Evolutionary conservation across 768 basidiomycete genomes (phyloP).

Genomic region (Floccularia luteovirens): DNA sequence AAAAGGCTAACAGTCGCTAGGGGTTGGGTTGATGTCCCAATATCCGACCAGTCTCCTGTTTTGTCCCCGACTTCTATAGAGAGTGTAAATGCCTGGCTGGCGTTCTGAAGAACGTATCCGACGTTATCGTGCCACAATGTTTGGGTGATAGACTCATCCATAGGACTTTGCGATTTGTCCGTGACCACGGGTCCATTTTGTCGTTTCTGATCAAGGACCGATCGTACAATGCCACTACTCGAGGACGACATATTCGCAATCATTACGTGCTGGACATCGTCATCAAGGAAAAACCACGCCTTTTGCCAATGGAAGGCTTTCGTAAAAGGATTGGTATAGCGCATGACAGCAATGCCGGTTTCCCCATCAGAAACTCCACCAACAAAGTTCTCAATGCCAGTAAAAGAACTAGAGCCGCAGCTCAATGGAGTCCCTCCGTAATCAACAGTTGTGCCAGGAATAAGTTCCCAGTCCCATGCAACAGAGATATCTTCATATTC

Average conservation of each 20-base stretch:
- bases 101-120: constrained; percentile 45
- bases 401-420: constrained; percentile 33
- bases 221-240: constrained; percentile 39
- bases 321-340: constrained; percentile 59
- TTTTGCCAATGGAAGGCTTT: constrained; percentile 53
- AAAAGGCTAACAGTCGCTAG: constrained; percentile 47
- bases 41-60: constrained; percentile 52
- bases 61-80: constrained; percentile 34
- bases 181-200: constrained; percentile 34
- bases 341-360: constrained; percentile 54
- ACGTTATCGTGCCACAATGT: constrained; percentile 60
- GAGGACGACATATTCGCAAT: constrained; percentile 41
- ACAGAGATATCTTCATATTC: constrained; percentile 72
- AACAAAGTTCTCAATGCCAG: constrained; percentile 50
- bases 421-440: constrained; percentile 49
- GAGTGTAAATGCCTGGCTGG: constrained; percentile 13
- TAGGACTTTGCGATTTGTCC: constrained; percentile 18
- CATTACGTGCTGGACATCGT: constrained; percentile 59
- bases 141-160: constrained; percentile 10
- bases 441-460: constrained; percentile 66
- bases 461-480: constrained; percentile 73
- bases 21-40: constrained; percentile 58
- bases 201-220: constrained; percentile 61
- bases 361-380: constrained; percentile 57
- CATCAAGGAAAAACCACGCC: constrained; percentile 65